Evolutionary conservation across 2,329 filamentous ascomycete genomes (phyloP), one percentile per base, ranked within the genome.

Genomic region (Penicillium sp.): DNA sequence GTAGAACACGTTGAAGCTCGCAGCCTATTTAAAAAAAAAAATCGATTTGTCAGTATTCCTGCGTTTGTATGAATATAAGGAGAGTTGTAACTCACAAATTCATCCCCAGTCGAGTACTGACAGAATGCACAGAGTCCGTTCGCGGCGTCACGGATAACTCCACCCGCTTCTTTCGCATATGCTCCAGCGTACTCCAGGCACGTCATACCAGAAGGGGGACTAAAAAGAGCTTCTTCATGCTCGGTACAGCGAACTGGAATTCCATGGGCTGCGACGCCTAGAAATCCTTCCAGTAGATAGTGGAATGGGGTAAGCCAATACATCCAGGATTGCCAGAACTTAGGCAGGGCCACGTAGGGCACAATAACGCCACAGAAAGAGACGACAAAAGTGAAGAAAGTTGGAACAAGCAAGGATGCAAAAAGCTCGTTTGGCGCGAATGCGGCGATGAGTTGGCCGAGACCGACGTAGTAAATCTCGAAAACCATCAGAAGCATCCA

Each of bases 281-380:
- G 65, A 35, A 82, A 71, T 0, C 71, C 79, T 51, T 81, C 77
- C 2, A 85, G 62, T 0, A 84, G 69, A 49, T 85, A 85, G 44
- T 76, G 74, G 60, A 83, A 83, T 0, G 82, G 82, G 0, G 79
- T 79, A 14, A 84, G 67, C 61, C 75, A 77, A 58, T 84, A 84
- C 75, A 81, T 77, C 73, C 73, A 78, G 6, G 61, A 62, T 10
- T 70, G 66, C 84, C 84, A 88, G 61, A 87, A 87, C 0, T 60
- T 50, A 6, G 78, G 74, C 14, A 88, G 71, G 16, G 73, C 71
- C 0, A 52, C 52, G 46, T 81, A 85, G 0, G 83, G 82, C 0
- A 87, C 83, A 4, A 86, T 68, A 1, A 88, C 81, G 45, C 84
- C 84, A 50, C 82, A 87, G 67, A 89, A 88, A 1, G 74, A 76